phyloP scores from a whole-genome alignment of 345 rosid species.

The Boechera divaricarpa region DNA sequence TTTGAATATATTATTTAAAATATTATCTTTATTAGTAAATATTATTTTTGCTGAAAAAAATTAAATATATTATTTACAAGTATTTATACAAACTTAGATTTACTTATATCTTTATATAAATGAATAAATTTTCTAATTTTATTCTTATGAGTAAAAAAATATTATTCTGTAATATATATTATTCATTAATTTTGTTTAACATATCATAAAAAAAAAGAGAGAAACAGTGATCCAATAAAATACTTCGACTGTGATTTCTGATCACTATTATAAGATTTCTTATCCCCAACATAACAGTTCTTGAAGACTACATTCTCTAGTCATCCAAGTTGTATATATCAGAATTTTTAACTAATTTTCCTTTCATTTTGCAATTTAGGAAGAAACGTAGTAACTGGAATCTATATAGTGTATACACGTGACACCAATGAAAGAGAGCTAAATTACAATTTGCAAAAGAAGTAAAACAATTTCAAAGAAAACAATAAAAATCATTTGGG shows the following conservation, averaged over 20 bases:
- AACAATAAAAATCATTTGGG: slow-evolving; percentile 28
- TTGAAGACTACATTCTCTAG: slow-evolving; percentile 36
- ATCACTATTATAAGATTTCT: not conserved
- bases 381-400: slow-evolving; percentile 15
- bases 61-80: too few relatives aligned
- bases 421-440: slow-evolving; percentile 41
- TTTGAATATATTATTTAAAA: too few relatives aligned
- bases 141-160: too few relatives aligned
- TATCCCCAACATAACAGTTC: not conserved
- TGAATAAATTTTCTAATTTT: too few relatives aligned
- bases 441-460: slow-evolving; percentile 11
- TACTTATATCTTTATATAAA: too few relatives aligned
- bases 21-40: too few relatives aligned
- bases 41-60: too few relatives aligned
- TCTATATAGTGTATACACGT: slow-evolving; percentile 45
- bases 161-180: too few relatives aligned
- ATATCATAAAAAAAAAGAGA: too few relatives aligned
- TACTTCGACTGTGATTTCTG: not conserved
- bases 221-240: too few relatives aligned
- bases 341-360: not conserved
- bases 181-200: too few relatives aligned
- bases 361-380: slow-evolving; percentile 25
- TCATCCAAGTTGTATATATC: slow-evolving; percentile 13
- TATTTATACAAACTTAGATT: too few relatives aligned
- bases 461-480: not conserved